Evolutionary conservation across 176 grass and related monocot genomes (phyloP).

Genomic region (Phyllostachys edulis): DNA sequence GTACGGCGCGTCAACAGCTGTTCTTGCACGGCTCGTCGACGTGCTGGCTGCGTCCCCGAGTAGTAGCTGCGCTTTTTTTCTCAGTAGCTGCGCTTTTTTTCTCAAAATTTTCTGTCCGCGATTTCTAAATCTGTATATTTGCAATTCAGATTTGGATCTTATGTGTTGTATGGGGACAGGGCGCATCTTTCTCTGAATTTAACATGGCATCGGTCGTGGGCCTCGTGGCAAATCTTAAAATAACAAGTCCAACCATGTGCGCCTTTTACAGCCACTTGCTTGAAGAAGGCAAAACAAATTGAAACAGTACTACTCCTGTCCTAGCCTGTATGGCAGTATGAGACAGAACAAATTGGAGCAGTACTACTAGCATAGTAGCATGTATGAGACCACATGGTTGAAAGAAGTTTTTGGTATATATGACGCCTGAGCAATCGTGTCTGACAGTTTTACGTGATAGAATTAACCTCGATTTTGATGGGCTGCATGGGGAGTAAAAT

Average conservation of each 20-base stretch:
- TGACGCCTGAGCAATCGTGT: not conserved
- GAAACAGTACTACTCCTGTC: not conserved
- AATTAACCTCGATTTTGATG: not conserved
- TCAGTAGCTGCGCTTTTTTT: not conserved
- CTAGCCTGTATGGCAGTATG: not conserved
- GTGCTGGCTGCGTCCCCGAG: not conserved
- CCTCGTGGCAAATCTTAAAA: not conserved
- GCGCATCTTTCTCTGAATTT: not conserved
- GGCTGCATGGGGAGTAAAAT: not conserved
- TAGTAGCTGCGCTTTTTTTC: not conserved
- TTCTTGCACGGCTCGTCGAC: conserved; percentile 20
- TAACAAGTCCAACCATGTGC: not conserved
- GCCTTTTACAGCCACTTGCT: not conserved
- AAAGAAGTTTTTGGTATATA: not conserved
- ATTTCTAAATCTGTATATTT: too few species aligned
- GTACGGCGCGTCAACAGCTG: conserved; percentile 39
- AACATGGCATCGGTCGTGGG: not conserved
- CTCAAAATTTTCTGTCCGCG: not conserved
- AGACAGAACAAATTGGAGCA: not conserved
- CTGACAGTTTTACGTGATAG: not conserved
- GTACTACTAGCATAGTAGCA: too few species aligned
- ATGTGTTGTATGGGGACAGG: not conserved
- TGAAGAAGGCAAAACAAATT: not conserved
- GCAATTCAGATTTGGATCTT: conserved; percentile 10
- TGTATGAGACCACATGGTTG: not conserved